These are phyloP conservation scores for Yamadazyma blattariae DNA, from an alignment of 1,139 yeast species.

Conservation along the genomic window DNA sequence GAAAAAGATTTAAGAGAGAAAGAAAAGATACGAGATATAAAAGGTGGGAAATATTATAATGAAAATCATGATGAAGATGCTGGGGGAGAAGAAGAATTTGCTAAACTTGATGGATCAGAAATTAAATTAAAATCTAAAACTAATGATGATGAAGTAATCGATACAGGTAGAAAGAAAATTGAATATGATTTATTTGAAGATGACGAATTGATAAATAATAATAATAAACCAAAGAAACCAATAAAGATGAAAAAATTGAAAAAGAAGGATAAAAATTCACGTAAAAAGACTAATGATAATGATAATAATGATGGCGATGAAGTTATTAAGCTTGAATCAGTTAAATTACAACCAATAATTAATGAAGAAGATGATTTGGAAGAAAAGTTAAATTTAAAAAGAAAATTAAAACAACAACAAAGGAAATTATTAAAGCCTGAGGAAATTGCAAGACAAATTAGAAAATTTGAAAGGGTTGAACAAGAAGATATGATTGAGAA, in stretches of 20 bases:
- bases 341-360: constrained; percentile 26
- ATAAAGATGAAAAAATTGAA: constrained; percentile 48
- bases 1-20: constrained; percentile 21
- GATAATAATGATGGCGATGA: constrained; percentile 14
- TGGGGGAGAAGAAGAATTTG: constrained; percentile 17
- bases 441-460: constrained; percentile 46
- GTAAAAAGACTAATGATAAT: constrained; percentile 8
- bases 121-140: constrained; percentile 5
- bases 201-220: too few relatives aligned
- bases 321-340: constrained; percentile 30
- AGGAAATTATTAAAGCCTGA: constrained; percentile 36
- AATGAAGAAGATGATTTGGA: constrained; percentile 46
- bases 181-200: constrained; percentile 20
- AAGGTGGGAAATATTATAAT: constrained; percentile 16
- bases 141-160: constrained; percentile 1
- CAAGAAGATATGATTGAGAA: constrained; percentile 27
- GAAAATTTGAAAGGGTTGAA: constrained; percentile 26
- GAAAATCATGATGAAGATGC: constrained; percentile 10
- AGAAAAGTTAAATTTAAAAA: constrained; percentile 32
- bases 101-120: constrained; percentile 7
- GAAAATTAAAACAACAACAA: constrained; percentile 37
- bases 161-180: constrained; percentile 7
- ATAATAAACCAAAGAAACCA: constrained; percentile 10
- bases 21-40: constrained; percentile 22
- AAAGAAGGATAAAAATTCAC: constrained; percentile 19